A percentile compares a stretch with the other conserved stretches of the same genome.
These are phyloP conservation scores for Plantago elongata DNA, from an alignment of 257 asterid genomes.

Conservation along the genomic window DNA sequence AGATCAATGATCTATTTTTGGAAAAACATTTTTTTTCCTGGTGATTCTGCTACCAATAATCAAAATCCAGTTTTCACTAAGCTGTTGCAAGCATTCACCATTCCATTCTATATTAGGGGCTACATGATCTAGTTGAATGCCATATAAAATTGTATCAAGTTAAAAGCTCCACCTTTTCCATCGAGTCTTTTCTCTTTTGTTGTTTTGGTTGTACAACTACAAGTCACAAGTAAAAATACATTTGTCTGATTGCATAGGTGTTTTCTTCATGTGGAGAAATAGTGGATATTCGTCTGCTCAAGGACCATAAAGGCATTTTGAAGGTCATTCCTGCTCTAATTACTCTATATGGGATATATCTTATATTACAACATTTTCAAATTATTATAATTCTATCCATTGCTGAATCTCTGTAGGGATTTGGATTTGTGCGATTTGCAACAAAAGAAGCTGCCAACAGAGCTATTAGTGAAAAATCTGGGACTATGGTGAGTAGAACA, in stretches of 20 bases:
- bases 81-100: too few species aligned
- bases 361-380: background rate
- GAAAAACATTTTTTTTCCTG: too few species aligned
- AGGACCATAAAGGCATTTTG: constrained; percentile 52
- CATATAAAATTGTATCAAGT: too few species aligned
- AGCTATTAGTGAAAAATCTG: constrained; percentile 79
- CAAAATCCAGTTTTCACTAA: too few species aligned
- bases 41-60: too few species aligned
- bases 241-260: constrained; percentile 37
- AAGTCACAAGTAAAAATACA: background rate
- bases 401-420: constrained; percentile 50
- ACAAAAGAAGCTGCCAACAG: constrained; percentile 76
- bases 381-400: background rate
- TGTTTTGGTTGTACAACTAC: background rate
- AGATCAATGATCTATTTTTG: too few species aligned
- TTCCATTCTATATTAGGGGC: too few species aligned
- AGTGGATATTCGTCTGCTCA: constrained; percentile 59
- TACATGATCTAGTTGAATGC: too few species aligned
- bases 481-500: constrained; percentile 47
- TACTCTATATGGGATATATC: background rate
- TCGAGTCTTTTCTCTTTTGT: background rate
- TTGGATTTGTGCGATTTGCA: constrained; percentile 77
- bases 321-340: constrained; percentile 44
- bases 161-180: too few species aligned
- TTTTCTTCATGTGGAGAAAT: constrained; percentile 78